Evolutionary conservation across 2,329 filamentous ascomycete species (phyloP).

Genomic region (Diaporthe sp.): DNA sequence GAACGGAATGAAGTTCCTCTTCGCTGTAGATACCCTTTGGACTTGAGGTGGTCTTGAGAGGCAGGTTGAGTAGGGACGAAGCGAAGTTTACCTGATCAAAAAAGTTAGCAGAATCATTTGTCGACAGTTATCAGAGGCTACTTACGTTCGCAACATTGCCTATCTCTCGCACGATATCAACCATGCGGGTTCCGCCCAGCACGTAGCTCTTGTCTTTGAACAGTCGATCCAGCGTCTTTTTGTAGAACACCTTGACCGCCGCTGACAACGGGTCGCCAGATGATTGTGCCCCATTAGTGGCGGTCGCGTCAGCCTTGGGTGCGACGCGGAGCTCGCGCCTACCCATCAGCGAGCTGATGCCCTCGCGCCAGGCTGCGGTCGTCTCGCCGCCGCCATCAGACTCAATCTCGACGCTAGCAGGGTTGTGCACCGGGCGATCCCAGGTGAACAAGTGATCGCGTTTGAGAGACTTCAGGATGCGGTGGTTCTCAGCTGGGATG

Average conservation of each 20-base stretch:
- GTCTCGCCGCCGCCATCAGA: conserved; percentile 62
- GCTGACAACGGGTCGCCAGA: conserved; percentile 67
- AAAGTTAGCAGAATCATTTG: not conserved
- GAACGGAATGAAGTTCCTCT: conserved; percentile 68
- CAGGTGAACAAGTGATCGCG: conserved; percentile 78
- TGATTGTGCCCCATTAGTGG: not conserved
- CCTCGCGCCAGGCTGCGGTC: conserved; percentile 66
- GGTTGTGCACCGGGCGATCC: conserved; percentile 64
- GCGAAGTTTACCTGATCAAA: conserved; percentile 68
- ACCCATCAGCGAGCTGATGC: conserved; percentile 71
- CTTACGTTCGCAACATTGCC: conserved; percentile 65
- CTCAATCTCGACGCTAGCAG: conserved; percentile 64
- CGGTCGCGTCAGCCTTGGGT: conserved; percentile 45
- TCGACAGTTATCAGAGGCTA: not conserved
- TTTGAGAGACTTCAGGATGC: conserved; percentile 75
- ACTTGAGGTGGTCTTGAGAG: conserved; percentile 71
- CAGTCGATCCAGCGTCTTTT: conserved; percentile 68
- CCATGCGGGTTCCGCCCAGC: conserved; percentile 69
- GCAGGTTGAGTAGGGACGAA: conserved; percentile 71
- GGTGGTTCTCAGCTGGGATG: conserved; percentile 77
- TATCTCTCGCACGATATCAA: conserved; percentile 78
- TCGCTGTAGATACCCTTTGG: conserved; percentile 68
- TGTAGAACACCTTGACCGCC: conserved; percentile 75
- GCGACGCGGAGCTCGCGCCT: conserved; percentile 63
- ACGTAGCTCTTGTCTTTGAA: conserved; percentile 73